Base-by-base conservation (phyloP, 805 yeast genomes). In the Candida maesae region DNA sequence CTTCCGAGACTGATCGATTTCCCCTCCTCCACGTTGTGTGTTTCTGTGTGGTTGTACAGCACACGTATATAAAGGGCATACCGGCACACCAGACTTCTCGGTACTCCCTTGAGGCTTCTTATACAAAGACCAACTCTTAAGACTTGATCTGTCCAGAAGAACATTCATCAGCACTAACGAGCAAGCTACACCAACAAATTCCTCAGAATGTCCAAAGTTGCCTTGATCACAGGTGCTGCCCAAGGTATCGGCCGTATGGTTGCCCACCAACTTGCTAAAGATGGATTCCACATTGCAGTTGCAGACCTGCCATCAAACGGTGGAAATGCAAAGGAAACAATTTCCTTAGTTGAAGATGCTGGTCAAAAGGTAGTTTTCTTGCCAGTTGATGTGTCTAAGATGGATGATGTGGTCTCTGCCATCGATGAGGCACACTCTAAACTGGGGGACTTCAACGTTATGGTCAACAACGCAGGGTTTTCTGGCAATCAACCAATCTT, bases 231-330 rank as follows among this genome's bases (percentile, higher is more conserved):
- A 13, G 96, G 95, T 35, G 88, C 91, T 10, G 82, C 95, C 13
- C 93, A 86, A 53, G 95, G 95, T 7, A 79, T 88, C 55, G 95
- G 96, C 35, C 84, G 81, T 57, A 89, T 85, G 58, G 87, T 74
- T 58, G 81, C 93, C 6, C 56, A 66, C 26, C 95, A 87, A 63
- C 71, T 88, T 56, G 95, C 95, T 12, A 62, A 68, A 39, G 76
- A 73, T 47, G 93, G 93, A 3, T 79, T 84, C 60, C 42, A 49
- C 33, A 44, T 55, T 10, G 58, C 56, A 8, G 47, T 55, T 32
- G 50, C 56, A 2, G 57, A 55, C 41, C 38, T 56, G 19, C 45
- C 55, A 14, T 8, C n/a, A 6, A 60, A 58, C 39, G 39, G 42
- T 25, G 33, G 32, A 1, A 42, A 33, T n/a, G 63, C 60, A 8